Base-by-base conservation (phyloP, 2,329 filamentous ascomycete genomes). In the Juglanconis sp. region DNA sequence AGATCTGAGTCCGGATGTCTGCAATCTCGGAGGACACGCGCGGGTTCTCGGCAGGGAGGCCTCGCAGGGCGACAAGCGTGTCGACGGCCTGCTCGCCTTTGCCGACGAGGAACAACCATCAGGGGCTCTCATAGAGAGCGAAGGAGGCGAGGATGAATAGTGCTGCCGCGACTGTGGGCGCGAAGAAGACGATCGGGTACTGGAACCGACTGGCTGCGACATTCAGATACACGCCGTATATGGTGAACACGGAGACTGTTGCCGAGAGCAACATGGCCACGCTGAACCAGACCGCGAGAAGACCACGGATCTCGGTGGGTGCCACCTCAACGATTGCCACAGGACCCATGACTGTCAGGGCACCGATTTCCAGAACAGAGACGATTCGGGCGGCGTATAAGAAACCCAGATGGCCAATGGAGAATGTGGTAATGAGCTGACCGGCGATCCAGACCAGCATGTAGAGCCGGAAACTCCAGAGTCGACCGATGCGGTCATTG, bases 381-480 rank as follows among this genome's bases (percentile, higher is more conserved):
- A 78, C 67, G 35, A 78, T 71, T 24, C 75, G 70, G 4, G 71
- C 68, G 1, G 68, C 69, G 56, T 76, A 77, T 1, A 77, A 65
- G 6, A 65, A 71, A 8, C 66, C 64, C 46, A 70, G 59, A 30
- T 72, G 64, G 24, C 64, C 63, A 6, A 65, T 54, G 0, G 67
- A 64, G 49, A 70, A 68, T 7, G 67, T 72, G 3, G 71, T 69
- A 24, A 74, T 69, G 35, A 75, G 63, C 40, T 74, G 70, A 24
- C 73, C 73, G 47, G 72, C 63, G 54, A 72, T 69, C 66, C 68
- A 75, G 52, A 75, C 65, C 35, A 60, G 11, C 36, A 68, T 69
- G 64, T 79, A 78, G 1, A 77, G 63, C 1, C 76, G 71, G 6
- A 69, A 68, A 1, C 75, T 74, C 74, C 75, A 77, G 30, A 73